Percentiles rank a stretch among this genome's conserved stretches.
Evolutionary conservation across 202 grass and related monocot species (phyloP).

Genomic region (Alloteropsis angusta): DNA sequence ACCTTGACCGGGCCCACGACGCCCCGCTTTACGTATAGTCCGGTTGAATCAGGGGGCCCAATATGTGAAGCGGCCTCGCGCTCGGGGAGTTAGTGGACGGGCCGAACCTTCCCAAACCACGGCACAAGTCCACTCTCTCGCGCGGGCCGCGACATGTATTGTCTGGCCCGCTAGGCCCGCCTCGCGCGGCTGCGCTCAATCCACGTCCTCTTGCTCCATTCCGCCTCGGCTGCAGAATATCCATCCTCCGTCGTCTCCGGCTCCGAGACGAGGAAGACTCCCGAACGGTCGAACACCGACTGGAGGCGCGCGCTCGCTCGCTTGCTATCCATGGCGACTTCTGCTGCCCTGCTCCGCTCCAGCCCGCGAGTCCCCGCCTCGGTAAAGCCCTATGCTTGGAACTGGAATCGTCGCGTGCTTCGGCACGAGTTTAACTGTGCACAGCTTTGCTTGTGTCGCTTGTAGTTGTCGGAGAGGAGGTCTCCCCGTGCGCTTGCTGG

Average conservation of each 20-base stretch:
- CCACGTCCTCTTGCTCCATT: background rate
- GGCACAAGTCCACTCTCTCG: background rate
- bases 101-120: background rate
- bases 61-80: too few species aligned
- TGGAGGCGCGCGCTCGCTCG: background rate
- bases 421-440: background rate
- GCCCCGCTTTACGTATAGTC: too few species aligned
- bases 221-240: background rate
- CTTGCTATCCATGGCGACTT: constrained; percentile 35
- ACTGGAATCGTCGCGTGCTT: background rate
- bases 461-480: background rate
- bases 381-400: background rate
- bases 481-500: background rate
- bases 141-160: background rate
- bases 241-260: background rate
- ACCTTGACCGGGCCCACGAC: background rate
- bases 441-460: background rate
- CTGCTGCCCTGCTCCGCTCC: background rate
- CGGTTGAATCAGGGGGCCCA: too few species aligned
- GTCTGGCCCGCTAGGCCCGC: background rate
- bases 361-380: background rate
- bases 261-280: background rate
- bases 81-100: background rate
- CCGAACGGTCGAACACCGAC: background rate
- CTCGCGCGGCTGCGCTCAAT: background rate